phyloP scores from a whole-genome alignment of 1,139 yeast species.

The Candida anutae region DNA sequence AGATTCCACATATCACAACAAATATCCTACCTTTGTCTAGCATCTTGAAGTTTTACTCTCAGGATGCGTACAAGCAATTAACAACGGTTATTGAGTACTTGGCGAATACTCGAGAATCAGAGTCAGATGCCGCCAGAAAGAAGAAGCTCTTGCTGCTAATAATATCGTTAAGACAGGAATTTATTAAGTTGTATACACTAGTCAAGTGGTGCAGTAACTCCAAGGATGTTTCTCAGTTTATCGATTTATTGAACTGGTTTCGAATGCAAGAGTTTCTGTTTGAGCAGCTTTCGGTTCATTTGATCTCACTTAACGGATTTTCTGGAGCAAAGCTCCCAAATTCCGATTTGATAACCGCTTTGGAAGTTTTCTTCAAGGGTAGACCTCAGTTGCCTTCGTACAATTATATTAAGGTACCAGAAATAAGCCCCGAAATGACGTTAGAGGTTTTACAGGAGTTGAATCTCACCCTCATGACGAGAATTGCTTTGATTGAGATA shows the following conservation, averaged over 20 bases:
- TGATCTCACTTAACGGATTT: constrained; percentile 52
- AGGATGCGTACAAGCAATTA: constrained; percentile 59
- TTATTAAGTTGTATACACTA: constrained; percentile 72
- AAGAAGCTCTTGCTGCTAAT: constrained; percentile 59
- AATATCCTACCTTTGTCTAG: constrained; percentile 61
- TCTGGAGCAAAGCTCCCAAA: constrained; percentile 85
- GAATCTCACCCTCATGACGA: constrained; percentile 64
- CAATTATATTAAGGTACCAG: constrained; percentile 44
- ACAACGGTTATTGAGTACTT: constrained; percentile 55
- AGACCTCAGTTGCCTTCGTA: constrained; percentile 70
- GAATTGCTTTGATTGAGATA: constrained; percentile 62
- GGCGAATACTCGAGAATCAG: constrained; percentile 23
- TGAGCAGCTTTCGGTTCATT: constrained; percentile 48
- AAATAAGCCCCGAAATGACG: constrained; percentile 49
- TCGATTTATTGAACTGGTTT: constrained; percentile 83
- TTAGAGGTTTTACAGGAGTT: constrained; percentile 59
- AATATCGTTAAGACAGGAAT: constrained; percentile 70
- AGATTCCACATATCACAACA: constrained; percentile 66
- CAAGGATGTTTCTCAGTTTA: constrained; percentile 61
- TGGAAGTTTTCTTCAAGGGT: constrained; percentile 76
- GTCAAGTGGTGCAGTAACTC: constrained; percentile 80
- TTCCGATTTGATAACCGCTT: constrained; percentile 79
- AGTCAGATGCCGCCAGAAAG: constrained; percentile 57
- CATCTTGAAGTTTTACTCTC: constrained; percentile 52
- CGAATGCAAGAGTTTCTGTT: constrained; percentile 66